A percentile compares a stretch with the other conserved stretches of the same genome.
phyloP scores from a whole-genome alignment of 495 filamentous ascomycete species.

The Hyaloscypha bicolor region DNA sequence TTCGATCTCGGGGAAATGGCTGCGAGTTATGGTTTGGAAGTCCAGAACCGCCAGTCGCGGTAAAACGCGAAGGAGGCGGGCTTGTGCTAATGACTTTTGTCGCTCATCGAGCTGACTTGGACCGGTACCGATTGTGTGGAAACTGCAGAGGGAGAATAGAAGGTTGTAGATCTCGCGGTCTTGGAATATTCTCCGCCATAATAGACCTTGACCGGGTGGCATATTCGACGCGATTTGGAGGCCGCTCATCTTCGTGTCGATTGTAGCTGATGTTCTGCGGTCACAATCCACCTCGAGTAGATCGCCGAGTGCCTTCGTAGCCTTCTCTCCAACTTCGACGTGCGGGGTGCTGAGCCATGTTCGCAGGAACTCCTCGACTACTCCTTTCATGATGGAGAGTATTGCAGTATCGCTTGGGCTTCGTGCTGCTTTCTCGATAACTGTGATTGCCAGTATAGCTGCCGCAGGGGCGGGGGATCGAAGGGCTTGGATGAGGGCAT shows the following conservation, averaged over 20 bases:
- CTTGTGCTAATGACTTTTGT: slow-evolving; percentile 78
- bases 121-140: slow-evolving; percentile 38
- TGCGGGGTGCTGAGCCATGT: slow-evolving; percentile 73
- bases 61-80: slow-evolving; percentile 70
- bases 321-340: slow-evolving; percentile 74
- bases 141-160: slow-evolving; percentile 64
- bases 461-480: slow-evolving; percentile 62
- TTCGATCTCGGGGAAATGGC: slow-evolving; percentile 64
- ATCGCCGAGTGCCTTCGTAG: slow-evolving; percentile 64
- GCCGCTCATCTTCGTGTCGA: slow-evolving; percentile 36
- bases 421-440: slow-evolving; percentile 71
- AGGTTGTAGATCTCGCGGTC: slow-evolving; percentile 67
- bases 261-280: slow-evolving; percentile 46
- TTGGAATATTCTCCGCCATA: slow-evolving; percentile 74
- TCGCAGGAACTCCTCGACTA: slow-evolving; percentile 63
- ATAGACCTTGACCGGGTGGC: slow-evolving; percentile 59
- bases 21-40: slow-evolving; percentile 59
- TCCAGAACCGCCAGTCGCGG: slow-evolving; percentile 66
- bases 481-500: slow-evolving; percentile 56
- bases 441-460: slow-evolving; percentile 68
- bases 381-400: slow-evolving; percentile 63
- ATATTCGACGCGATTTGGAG: slow-evolving; percentile 43
- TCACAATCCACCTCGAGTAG: slow-evolving; percentile 70
- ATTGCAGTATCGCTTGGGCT: slow-evolving; percentile 65
- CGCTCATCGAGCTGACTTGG: slow-evolving; percentile 52